Evolutionary conservation across 805 yeast species (phyloP), one percentile per base, ranked within the genome.

Genomic region (Lachancea nothofagi): DNA sequence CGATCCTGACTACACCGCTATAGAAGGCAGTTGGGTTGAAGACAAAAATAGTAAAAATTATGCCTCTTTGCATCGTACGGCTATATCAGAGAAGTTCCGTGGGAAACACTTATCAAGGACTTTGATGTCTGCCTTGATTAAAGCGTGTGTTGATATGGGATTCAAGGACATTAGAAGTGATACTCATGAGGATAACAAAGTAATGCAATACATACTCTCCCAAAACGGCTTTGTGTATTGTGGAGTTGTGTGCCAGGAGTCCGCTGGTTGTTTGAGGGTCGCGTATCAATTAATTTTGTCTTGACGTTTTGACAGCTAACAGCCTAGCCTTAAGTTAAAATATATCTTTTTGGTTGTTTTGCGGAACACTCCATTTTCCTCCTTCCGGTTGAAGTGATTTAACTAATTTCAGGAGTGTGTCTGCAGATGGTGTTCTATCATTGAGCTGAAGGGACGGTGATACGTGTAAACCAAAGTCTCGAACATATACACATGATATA

Each of bases 41-140:
- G 7, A 21, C 10, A 15, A 13, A 3, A 23, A 23, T 6, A n/a
- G 13, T 7, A 27, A 36, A 13, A 20, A 27, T 8, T 36, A 36
- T 21, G 39, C 28, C n/a, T 27, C 33, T 28, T 14, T 36, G 7
- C 39, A 36, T 28, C 32, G 39, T 3, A 27, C 27, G 13, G 39
- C 33, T 20, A 19, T 36, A 22, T 27, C 39, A 7, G 26, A 28
- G 5, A n/a, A 13, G 7, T 36, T 36, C 21, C 26, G 27, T 7
- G 39, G 39, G 4, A 27, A 29, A 23, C 12, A 15, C 5, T 18
- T 36, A 13, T 19, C 33, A 7, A 12, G 13, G 9, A n/a, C 14
- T n/a, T n/a, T 36, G 21, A 13, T 36, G 28, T 7, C 27, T 3
- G 39, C 28, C 9, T 15, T 36, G 19, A 14, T 36, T 10, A 14